A percentile compares a stretch with the other conserved stretches of the same genome.
Conservation (phyloP, 2,329 filamentous ascomycete genomes). For the Phialophora macrospora region DNA sequence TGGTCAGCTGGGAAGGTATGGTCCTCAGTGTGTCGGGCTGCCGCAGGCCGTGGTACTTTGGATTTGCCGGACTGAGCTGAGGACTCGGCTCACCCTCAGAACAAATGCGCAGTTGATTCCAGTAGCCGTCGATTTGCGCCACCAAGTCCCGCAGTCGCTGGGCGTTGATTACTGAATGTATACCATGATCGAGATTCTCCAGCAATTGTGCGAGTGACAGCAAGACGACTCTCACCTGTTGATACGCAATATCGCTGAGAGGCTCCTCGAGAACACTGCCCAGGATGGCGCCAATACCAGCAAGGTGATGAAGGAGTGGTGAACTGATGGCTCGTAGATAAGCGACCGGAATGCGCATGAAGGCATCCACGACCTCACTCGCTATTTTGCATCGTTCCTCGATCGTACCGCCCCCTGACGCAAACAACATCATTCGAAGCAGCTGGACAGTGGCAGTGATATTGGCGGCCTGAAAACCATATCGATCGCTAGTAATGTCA, state of each 20-base stretch:
- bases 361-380: constrained; percentile 51
- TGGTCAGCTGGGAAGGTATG: constrained; percentile 49
- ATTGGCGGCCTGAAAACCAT: constrained; percentile 58
- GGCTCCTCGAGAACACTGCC: constrained; percentile 54
- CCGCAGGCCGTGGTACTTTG: constrained; percentile 21
- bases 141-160: constrained; percentile 50
- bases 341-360: constrained; percentile 51
- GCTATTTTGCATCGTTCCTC: constrained; percentile 55
- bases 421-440: constrained; percentile 55
- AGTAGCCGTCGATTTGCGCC: constrained; percentile 53
- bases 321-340: constrained; percentile 57
- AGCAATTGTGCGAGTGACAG: constrained; percentile 54
- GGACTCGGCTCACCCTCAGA: constrained; percentile 13
- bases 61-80: constrained; percentile 10
- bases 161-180: constrained; percentile 49
- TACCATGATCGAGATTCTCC: constrained; percentile 50
- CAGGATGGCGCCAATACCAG: constrained; percentile 57
- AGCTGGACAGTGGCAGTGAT: constrained; percentile 57
- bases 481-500: constrained; percentile 47
- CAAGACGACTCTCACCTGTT: constrained; percentile 50
- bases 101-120: constrained; percentile 39
- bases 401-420: constrained; percentile 45
- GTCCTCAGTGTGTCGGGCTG: constrained; percentile 37
- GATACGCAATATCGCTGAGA: constrained; percentile 51
- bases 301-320: constrained; percentile 56